Conservation (phyloP, 1,284 basidiomycete species). For the Melampsora americana region DNA sequence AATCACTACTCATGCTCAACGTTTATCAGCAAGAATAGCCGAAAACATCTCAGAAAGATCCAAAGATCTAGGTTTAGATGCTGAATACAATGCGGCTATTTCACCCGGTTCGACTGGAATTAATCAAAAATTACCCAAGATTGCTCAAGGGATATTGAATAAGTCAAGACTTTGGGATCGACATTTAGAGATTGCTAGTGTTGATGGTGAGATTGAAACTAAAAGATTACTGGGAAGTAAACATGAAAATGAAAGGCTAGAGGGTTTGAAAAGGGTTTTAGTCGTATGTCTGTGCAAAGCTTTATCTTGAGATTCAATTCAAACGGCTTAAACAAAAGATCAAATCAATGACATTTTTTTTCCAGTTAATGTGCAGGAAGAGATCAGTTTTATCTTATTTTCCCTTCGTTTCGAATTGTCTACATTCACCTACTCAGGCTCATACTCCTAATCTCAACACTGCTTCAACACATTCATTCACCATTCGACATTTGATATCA, state of each 20-base stretch:
- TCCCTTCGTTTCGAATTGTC: constrained; percentile 13
- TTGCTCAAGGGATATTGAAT: constrained; percentile 33
- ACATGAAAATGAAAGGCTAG: constrained; percentile 80
- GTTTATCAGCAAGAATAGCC: constrained; percentile 36
- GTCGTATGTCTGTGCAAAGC: constrained; percentile 60
- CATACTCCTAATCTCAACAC: constrained; percentile 79
- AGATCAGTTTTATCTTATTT: constrained; percentile 44
- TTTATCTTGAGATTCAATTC: neutral
- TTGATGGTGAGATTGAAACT: constrained; percentile 60
- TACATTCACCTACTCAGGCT: constrained; percentile 15
- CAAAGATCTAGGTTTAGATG: constrained; percentile 40
- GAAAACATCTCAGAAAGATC: constrained; percentile 40
- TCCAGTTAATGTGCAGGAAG: constrained; percentile 34
- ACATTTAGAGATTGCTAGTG: constrained; percentile 25
- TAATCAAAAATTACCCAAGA: constrained; percentile 32
- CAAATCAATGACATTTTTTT: constrained; percentile 8
- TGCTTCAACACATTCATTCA: constrained; percentile 83
- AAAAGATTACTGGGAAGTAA: constrained; percentile 77
- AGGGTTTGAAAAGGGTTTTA: constrained; percentile 87
- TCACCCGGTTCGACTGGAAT: constrained; percentile 25
- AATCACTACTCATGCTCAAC: constrained; percentile 38
- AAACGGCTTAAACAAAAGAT: no score
- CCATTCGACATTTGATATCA: constrained; percentile 93
- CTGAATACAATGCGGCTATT: constrained; percentile 26
- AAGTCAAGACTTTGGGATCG: constrained; percentile 30